Base-by-base conservation (phyloP, 257 asterid species). In the Solanum acaule region DNA sequence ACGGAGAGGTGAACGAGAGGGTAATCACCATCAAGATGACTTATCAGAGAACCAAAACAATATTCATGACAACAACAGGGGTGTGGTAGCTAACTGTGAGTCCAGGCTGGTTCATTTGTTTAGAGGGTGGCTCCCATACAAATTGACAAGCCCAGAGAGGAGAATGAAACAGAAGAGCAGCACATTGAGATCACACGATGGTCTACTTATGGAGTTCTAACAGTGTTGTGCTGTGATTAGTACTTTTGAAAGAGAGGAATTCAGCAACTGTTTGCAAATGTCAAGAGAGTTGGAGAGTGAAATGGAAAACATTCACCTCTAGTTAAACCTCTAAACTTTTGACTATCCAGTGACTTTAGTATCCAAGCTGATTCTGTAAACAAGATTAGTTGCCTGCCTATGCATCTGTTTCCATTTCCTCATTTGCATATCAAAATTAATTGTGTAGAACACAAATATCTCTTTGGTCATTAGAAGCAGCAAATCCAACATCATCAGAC, bases 111-210 rank as follows among this genome's bases (percentile, higher is more conserved):
- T 89, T 61, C 90, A 87, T 88, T 16, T 93, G 86, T 85, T 95
- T 34, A 91, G 92, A 90, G 90, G 95, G 42, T 93, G 95, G 95
- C 92, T 93, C 91, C 89, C 95, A 4, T 92, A 93, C 63, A 95
- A 90, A 91, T 68, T 94, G 90, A 61, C 89, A 18, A 85, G 85
- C 90, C 77, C 94, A 42, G 90, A 91, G 67, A 68, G 59, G 85
- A 84, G 83, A 84, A 52, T 70, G 7, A 90, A 92, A 81, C 90
- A 86, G 84, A 89, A 86, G 42, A 87, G 87, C 34, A 85, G 89
- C 76, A 78, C 90, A 20, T 79, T 92, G 2, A 90, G 87, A 68
- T 87, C 86, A 81, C 42, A 3, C 29, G 42, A 46, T 81, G 29
- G 68, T 84, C 78, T 65, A 83, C 89, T 52, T 75, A 20, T 92